Conservation (phyloP, 2,329 filamentous ascomycete species). For the Aspergillus eucalypticola region DNA sequence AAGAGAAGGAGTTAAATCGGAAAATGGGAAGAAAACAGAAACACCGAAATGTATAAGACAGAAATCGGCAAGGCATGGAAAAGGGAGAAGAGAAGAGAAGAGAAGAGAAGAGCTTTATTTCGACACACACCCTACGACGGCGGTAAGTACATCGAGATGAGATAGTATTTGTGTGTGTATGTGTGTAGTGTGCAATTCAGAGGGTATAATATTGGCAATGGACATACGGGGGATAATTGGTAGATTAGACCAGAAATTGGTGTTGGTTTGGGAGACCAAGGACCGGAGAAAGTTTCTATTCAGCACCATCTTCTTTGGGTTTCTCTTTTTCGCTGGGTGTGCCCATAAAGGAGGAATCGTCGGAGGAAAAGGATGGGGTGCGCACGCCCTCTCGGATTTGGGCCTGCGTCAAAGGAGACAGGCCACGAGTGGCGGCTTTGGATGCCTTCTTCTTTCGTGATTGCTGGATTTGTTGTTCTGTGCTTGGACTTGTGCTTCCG, state of each 20-base stretch:
- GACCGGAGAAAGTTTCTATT: slow-evolving; percentile 8
- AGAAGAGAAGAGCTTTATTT: neutral
- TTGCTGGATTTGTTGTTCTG: slow-evolving; percentile 28
- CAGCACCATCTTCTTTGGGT: slow-evolving; percentile 26
- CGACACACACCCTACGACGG: neutral
- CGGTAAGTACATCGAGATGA: slow-evolving; percentile 4
- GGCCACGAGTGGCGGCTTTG: slow-evolving; percentile 30
- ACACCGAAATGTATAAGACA: neutral
- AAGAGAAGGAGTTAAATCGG: neutral
- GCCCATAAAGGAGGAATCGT: slow-evolving; percentile 33
- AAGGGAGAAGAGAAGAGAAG: neutral
- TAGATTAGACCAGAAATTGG: slow-evolving; percentile 3
- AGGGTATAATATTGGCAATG: slow-evolving; percentile 14
- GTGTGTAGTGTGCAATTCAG: neutral
- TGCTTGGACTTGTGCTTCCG: slow-evolving; percentile 33
- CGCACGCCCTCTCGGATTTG: slow-evolving; percentile 38
- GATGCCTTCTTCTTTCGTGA: slow-evolving; percentile 36
- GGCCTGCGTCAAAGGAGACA: slow-evolving; percentile 41
- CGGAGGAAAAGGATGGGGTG: slow-evolving; percentile 37
- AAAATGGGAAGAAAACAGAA: neutral
- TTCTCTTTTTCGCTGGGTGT: slow-evolving; percentile 25
- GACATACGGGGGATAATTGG: neutral
- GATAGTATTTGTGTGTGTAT: neutral
- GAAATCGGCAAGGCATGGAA: too few species aligned
- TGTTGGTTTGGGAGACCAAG: neutral